These are phyloP conservation scores for Tylopilus balloui DNA, from an alignment of 768 basidiomycete species.

Conservation along the genomic window DNA sequence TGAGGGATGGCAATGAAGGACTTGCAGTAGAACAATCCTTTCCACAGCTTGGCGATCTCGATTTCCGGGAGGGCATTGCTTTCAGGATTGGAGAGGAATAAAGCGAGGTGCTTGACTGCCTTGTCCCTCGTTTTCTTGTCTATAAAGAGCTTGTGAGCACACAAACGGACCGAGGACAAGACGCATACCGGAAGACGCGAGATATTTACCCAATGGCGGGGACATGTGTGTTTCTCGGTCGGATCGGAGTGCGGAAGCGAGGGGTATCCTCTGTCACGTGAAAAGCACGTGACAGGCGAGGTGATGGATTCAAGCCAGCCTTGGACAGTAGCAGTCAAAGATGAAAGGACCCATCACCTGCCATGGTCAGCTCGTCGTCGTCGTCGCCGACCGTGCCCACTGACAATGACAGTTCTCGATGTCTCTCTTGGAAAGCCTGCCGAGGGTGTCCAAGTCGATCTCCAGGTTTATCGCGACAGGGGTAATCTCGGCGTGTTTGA, in stretches of 20 bases:
- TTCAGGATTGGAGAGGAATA: conserved; percentile 69
- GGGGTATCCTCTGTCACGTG: conserved; percentile 1
- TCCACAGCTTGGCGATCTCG: conserved; percentile 94
- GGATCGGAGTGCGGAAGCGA: conserved; percentile 21
- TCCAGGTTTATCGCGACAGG: conserved; percentile 48
- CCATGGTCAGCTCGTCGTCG: conserved; percentile 53
- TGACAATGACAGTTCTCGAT: conserved; percentile 64
- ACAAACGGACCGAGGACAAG: background rate
- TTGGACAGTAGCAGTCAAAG: conserved; percentile 22
- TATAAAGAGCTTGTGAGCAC: conserved; percentile 25
- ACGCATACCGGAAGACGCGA: conserved; percentile 81
- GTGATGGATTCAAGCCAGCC: too few species aligned
- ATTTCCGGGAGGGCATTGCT: conserved; percentile 56
- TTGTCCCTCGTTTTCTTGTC: conserved; percentile 93
- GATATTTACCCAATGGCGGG: conserved; percentile 80
- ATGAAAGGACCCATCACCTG: conserved; percentile 85
- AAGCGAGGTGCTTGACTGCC: conserved; percentile 73
- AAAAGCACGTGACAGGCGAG: background rate
- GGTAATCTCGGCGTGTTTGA: conserved; percentile 44
- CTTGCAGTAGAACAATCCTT: conserved; percentile 95
- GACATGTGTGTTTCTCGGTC: conserved; percentile 27
- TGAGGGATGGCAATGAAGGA: background rate
- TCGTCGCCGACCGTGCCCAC: background rate
- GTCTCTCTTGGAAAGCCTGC: conserved; percentile 81
- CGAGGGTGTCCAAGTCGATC: conserved; percentile 55